Conservation (phyloP, 129 eudicot genomes). For the Deinandra increscens region DNA sequence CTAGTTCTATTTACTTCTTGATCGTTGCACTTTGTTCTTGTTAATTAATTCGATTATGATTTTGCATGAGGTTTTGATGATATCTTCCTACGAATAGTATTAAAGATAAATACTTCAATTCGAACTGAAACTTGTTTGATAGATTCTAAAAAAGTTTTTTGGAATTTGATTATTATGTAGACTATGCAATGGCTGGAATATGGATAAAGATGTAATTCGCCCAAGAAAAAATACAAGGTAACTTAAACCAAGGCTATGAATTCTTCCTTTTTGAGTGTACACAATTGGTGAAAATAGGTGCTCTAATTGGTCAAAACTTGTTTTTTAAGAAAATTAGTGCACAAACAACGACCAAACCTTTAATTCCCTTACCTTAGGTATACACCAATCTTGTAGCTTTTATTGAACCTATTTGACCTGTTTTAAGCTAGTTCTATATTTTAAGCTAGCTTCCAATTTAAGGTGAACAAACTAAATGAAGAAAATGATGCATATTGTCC, state of each 20-base stretch:
- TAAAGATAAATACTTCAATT: neutral
- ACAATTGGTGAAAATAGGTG: constrained; percentile 34
- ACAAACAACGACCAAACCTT: constrained; percentile 41
- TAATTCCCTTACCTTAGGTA: constrained; percentile 41
- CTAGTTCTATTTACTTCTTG: constrained; percentile 22
- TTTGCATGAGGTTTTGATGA: neutral
- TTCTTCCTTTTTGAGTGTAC: neutral
- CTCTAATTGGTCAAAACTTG: constrained; percentile 37
- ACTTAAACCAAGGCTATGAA: neutral
- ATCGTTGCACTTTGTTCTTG: neutral
- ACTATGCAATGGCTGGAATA: constrained; percentile 59
- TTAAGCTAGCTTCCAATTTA: constrained; percentile 7
- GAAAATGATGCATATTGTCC: too few relatives aligned
- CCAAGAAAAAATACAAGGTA: constrained; percentile 57
- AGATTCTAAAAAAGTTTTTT: neutral
- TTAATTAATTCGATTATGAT: neutral
- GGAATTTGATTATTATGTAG: constrained; percentile 29
- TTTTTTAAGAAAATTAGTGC: constrained; percentile 63
- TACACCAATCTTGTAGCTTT: neutral
- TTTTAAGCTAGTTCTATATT: too few relatives aligned
- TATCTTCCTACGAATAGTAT: too few relatives aligned
- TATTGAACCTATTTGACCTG: neutral
- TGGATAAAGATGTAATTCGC: constrained; percentile 44
- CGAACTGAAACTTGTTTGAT: neutral
- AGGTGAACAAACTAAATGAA: too few relatives aligned